These are phyloP conservation scores for slime mould (Dictyostelium discoideum) DNA, from an alignment of 78 protist genomes.

Conservation along the genomic window DNA sequence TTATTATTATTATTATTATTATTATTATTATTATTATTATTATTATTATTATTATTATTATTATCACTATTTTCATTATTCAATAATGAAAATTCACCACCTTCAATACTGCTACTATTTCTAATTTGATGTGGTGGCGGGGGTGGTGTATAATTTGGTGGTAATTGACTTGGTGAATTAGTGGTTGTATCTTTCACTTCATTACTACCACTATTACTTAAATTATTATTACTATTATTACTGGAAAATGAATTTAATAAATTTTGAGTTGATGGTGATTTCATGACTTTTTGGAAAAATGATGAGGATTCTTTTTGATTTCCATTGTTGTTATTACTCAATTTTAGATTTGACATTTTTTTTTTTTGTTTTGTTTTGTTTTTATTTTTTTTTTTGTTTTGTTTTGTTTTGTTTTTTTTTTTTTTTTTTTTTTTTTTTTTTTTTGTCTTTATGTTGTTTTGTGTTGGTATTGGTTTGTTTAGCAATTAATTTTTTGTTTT, in stretches of 20 bases:
- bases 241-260: background rate
- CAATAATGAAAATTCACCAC: background rate
- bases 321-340: background rate
- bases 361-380: background rate
- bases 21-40: too few relatives aligned
- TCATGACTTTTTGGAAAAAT: constrained; percentile 59
- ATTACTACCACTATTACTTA: background rate
- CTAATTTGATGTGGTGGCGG: constrained; percentile 19
- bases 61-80: too few relatives aligned
- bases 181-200: background rate
- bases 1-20: too few relatives aligned
- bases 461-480: background rate
- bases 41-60: too few relatives aligned
- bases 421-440: background rate
- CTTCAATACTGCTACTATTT: background rate
- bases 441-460: background rate
- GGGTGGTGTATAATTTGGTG: background rate
- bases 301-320: background rate
- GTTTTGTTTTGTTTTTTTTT: background rate
- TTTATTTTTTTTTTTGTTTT: background rate
- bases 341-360: background rate
- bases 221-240: background rate
- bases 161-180: background rate
- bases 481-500: background rate
- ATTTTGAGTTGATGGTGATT: constrained; percentile 61